Base-by-base conservation (phyloP, 2,329 filamentous ascomycete species). In the Cephalotrichum gorgonifer region DNA sequence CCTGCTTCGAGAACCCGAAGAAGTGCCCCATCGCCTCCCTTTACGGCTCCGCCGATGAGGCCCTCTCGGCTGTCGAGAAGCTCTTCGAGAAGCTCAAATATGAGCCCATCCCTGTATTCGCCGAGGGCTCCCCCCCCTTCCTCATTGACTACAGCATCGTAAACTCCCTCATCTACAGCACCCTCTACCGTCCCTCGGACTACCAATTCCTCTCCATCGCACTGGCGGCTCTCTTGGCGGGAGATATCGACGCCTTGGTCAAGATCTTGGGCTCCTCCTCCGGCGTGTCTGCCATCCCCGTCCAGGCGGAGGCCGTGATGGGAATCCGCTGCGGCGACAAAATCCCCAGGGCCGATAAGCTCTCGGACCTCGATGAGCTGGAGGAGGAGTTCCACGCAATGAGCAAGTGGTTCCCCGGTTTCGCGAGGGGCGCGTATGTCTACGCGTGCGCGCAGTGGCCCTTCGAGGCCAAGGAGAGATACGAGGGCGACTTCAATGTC, bases 121-220 rank as follows among this genome's bases (percentile, higher is more conserved):
- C 61, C 0, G 66, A 65, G 0, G 65, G 68, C 0, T 64, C 65
- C 20, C 61, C 75, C 26, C 73, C 74, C 0, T 62, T 69, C 49
- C 55, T 77, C n/a, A 59, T 78, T 47, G 76, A 73, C 2, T 75
- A 74, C 62, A 70, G 67, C 31, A 66, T 67, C 45, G 54, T 77
- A 31, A 70, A 71, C 54, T 58, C 61, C 7, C 60, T 74, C 8
- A 65, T 72, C 15, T 65, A 67, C 5, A 60, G 62, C 2, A 59
- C 64, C 2, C 56, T 76, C 25, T 77, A 77, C 56, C 74, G 74
- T 1, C 62, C 72, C 6, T 54, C 54, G 45, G 58, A 58, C 38
- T 74, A 75, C 52, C 61, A 62, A 22, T 54, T 52, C 22, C 62
- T 77, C 39, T 72, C 76, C 15, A 48, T 54, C 3, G 64, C 70